phyloP scores from a whole-genome alignment of 2,329 filamentous ascomycete species.

The Monascus ruber region DNA sequence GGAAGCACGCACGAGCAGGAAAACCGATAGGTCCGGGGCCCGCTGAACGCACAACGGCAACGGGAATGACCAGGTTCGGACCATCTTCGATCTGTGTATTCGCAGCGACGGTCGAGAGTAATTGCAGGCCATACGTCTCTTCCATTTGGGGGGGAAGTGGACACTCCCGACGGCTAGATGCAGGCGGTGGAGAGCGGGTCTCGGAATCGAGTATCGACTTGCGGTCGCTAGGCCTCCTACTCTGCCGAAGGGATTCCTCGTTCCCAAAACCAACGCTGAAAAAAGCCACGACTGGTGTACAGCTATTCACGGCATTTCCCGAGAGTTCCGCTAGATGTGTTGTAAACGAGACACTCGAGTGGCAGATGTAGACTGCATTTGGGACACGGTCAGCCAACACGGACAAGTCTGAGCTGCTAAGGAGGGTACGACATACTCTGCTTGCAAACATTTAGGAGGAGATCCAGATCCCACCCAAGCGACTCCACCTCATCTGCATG shows the following conservation, averaged over 20 bases:
- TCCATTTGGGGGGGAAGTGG: constrained; percentile 34
- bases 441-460: constrained; percentile 40
- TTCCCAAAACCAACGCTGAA: constrained; percentile 38
- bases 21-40: constrained; percentile 26
- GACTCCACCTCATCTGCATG: constrained; percentile 32
- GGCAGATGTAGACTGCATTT: constrained; percentile 41
- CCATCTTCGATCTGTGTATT: constrained; percentile 40
- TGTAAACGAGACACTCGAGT: constrained; percentile 41
- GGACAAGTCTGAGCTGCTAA: not conserved
- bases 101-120: constrained; percentile 37
- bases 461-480: constrained; percentile 38
- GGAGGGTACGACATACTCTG: constrained; percentile 33
- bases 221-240: constrained; percentile 17
- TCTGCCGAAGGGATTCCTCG: constrained; percentile 25
- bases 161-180: constrained; percentile 24
- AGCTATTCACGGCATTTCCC: constrained; percentile 33
- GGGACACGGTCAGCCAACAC: constrained; percentile 6
- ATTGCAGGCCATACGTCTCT: constrained; percentile 37
- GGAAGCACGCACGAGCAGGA: constrained; percentile 16
- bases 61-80: constrained; percentile 38
- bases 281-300: constrained; percentile 45
- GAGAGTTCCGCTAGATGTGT: constrained; percentile 42
- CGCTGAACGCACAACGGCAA: constrained; percentile 34
- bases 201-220: constrained; percentile 16
- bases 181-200: constrained; percentile 18